phyloP scores from a whole-genome alignment of 352 stramenopile species.

The Globisporangium nodosum region DNA sequence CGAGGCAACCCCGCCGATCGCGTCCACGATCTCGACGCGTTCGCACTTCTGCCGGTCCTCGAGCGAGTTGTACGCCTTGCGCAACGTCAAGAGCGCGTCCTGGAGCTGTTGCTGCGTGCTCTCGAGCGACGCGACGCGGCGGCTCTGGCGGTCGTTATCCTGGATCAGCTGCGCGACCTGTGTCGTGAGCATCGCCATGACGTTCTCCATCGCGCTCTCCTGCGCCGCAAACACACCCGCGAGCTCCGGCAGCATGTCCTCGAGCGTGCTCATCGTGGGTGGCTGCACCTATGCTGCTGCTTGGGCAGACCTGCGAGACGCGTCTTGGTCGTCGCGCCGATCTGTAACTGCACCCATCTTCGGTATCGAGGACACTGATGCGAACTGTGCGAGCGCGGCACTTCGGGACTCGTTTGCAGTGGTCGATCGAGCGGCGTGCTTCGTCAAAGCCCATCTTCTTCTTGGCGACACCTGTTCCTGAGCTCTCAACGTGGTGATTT shows the following conservation, averaged over 20 bases:
- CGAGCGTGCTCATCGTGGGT: slow-evolving; percentile 44
- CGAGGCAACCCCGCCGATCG: background rate
- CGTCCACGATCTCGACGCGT: background rate
- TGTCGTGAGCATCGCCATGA: slow-evolving; percentile 40
- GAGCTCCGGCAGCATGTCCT: slow-evolving; percentile 63
- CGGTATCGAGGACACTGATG: too few relatives aligned
- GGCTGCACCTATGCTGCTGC: background rate
- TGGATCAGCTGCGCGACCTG: slow-evolving; percentile 43
- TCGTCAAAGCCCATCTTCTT: too few relatives aligned
- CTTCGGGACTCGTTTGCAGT: too few relatives aligned
- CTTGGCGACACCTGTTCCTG: too few relatives aligned
- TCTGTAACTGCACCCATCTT: too few relatives aligned
- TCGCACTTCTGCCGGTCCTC: slow-evolving; percentile 11
- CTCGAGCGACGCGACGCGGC: slow-evolving; percentile 32
- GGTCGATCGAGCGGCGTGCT: too few relatives aligned
- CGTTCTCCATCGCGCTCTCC: slow-evolving; percentile 48
- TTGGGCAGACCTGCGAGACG: background rate
- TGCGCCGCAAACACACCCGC: slow-evolving; percentile 53
- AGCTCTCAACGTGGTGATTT: too few relatives aligned
- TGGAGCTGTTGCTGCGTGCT: slow-evolving; percentile 22
- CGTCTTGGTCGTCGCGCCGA: too few relatives aligned
- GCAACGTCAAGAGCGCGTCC: slow-evolving; percentile 14
- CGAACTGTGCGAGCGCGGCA: too few relatives aligned
- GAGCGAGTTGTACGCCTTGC: slow-evolving; percentile 17
- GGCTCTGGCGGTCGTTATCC: slow-evolving; percentile 28